These are phyloP conservation scores for Ottelia alismoides DNA, from an alignment of 106 monocot genomes.

Conservation along the genomic window DNA sequence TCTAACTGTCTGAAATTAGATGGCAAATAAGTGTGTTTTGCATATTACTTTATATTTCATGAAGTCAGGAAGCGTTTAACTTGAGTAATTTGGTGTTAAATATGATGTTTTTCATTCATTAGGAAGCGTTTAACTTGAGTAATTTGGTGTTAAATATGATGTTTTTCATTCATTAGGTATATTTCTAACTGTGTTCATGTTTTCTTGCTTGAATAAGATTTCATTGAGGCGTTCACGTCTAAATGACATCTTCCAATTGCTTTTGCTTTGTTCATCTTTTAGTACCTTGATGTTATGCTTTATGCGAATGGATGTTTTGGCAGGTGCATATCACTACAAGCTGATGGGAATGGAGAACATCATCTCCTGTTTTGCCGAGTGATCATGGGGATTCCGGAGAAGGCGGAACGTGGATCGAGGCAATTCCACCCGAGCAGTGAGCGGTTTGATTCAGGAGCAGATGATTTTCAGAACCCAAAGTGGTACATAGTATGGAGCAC, in stretches of 20 bases:
- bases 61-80: too few species aligned
- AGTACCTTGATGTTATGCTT: neutral
- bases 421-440: constrained; percentile 37
- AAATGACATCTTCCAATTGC: neutral
- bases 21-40: too few species aligned
- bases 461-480: constrained; percentile 27
- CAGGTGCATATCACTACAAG: constrained; percentile 27
- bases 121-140: too few species aligned
- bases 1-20: too few species aligned
- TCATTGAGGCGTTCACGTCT: too few species aligned
- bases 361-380: constrained; percentile 53
- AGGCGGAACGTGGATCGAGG: constrained; percentile 15
- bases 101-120: neutral
- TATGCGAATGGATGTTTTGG: constrained; percentile 1
- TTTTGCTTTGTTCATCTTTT: neutral
- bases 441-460: constrained; percentile 40
- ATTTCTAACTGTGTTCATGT: too few species aligned
- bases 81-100: neutral
- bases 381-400: constrained; percentile 38
- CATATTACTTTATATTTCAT: too few species aligned
- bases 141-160: neutral
- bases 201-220: too few species aligned
- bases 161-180: too few species aligned
- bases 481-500: constrained; percentile 54
- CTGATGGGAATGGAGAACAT: constrained; percentile 35